A percentile compares a stretch with the other conserved stretches of the same genome.
phyloP scores from a whole-genome alignment of 768 basidiomycete genomes.

The Mrakia hoshinonis region DNA sequence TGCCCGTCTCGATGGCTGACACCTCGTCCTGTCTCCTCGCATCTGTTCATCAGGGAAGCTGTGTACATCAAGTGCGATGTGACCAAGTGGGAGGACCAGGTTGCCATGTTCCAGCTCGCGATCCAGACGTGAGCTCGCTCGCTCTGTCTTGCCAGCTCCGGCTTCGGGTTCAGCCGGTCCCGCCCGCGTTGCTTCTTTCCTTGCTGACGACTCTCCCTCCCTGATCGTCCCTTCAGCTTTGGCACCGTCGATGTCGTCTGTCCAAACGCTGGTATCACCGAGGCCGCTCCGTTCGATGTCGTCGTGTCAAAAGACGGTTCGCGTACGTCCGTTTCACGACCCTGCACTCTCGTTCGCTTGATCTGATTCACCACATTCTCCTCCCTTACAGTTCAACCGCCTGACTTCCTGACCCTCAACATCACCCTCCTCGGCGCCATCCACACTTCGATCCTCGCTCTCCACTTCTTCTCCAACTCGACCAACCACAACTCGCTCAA shows the following conservation, averaged over 20 bases:
- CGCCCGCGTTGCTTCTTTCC: not conserved
- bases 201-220: not conserved
- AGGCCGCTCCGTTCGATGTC: conserved; percentile 3
- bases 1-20: not conserved
- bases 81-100: conserved; percentile 20
- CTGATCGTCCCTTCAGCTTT: not conserved
- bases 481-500: not conserved
- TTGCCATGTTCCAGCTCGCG: conserved; percentile 2
- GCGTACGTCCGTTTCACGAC: not conserved
- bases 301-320: not conserved
- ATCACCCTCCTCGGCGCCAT: conserved; percentile 22
- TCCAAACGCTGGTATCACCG: conserved; percentile 25
- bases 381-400: conserved; percentile 4
- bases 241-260: conserved; percentile 24
- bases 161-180: not conserved
- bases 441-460: conserved; percentile 17
- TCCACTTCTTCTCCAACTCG: conserved; percentile 13
- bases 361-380: too few relatives aligned
- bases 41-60: not conserved
- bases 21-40: not conserved
- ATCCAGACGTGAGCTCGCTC: not conserved
- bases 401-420: conserved; percentile 18
- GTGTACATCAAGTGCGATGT: conserved; percentile 16
- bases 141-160: not conserved
- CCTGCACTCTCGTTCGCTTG: not conserved